These are phyloP conservation scores for Fraxinus sp. DNA, from an alignment of 305 asterid species.

Conservation along the genomic window DNA sequence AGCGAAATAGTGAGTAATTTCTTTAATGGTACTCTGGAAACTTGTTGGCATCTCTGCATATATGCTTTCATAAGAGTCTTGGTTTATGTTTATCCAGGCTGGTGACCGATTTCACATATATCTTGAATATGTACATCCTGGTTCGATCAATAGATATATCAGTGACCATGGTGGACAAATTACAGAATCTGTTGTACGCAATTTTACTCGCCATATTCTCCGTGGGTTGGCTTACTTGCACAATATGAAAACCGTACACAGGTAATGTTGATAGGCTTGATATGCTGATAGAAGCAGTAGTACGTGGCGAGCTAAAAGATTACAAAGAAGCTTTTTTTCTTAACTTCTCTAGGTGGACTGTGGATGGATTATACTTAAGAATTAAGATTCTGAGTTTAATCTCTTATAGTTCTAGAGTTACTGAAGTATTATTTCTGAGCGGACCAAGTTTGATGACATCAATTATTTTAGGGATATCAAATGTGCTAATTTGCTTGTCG, in stretches of 20 bases:
- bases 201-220: conserved; percentile 88
- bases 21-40: background rate
- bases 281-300: background rate
- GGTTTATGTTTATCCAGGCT: conserved; percentile 45
- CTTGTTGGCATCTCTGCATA: conserved; percentile 9
- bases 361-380: background rate
- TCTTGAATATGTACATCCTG: conserved; percentile 91
- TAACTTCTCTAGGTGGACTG: background rate
- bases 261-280: conserved; percentile 39
- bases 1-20: conserved; percentile 69
- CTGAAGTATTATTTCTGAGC: background rate
- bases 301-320: background rate
- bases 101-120: conserved; percentile 78
- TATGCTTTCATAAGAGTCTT: conserved; percentile 19
- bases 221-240: conserved; percentile 88
- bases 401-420: background rate
- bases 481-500: conserved; percentile 94
- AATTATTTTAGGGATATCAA: conserved; percentile 71
- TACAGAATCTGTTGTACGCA: conserved; percentile 79
- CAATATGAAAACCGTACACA: conserved; percentile 76
- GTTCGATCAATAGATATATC: conserved; percentile 76
- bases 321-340: background rate
- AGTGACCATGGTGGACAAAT: conserved; percentile 75
- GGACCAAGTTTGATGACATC: conserved; percentile 14
- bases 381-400: background rate